Evolutionary conservation across 306 rosid species (phyloP).

Genomic region (Vigna radiata): DNA sequence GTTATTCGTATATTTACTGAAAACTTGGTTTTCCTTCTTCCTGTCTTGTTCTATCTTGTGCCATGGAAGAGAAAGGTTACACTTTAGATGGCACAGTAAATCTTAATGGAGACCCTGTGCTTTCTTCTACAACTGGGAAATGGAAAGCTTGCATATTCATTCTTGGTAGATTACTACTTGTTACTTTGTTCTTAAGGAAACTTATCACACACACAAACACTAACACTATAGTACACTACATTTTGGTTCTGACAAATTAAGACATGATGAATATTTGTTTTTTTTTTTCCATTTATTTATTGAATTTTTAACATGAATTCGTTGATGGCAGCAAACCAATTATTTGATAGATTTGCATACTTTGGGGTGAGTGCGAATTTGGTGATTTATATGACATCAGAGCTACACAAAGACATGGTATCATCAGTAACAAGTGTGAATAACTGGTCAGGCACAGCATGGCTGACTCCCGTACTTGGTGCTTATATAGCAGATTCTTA

Average conservation of each 20-base stretch:
- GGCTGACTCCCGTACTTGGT: constrained; percentile 75
- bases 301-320: too few species aligned
- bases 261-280: too few species aligned
- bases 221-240: too few species aligned
- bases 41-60: neutral
- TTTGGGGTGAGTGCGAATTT: constrained; percentile 74
- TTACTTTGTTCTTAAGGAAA: neutral
- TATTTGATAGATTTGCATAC: constrained; percentile 85
- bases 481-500: constrained; percentile 77
- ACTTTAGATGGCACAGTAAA: constrained; percentile 80
- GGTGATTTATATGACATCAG: constrained; percentile 73
- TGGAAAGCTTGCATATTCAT: constrained; percentile 77
- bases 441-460: constrained; percentile 76
- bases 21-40: neutral
- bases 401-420: constrained; percentile 78
- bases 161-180: constrained; percentile 55
- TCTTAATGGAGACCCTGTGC: constrained; percentile 65
- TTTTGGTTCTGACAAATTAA: too few species aligned
- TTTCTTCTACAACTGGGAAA: constrained; percentile 71
- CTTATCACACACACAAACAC: neutral
- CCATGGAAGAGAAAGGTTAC: constrained; percentile 56
- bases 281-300: too few species aligned
- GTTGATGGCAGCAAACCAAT: constrained; percentile 53
- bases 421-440: constrained; percentile 72
- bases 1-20: neutral